Evolutionary conservation across 2,329 filamentous ascomycete species (phyloP).

Genomic region (Nothomitra cinnamomea): DNA sequence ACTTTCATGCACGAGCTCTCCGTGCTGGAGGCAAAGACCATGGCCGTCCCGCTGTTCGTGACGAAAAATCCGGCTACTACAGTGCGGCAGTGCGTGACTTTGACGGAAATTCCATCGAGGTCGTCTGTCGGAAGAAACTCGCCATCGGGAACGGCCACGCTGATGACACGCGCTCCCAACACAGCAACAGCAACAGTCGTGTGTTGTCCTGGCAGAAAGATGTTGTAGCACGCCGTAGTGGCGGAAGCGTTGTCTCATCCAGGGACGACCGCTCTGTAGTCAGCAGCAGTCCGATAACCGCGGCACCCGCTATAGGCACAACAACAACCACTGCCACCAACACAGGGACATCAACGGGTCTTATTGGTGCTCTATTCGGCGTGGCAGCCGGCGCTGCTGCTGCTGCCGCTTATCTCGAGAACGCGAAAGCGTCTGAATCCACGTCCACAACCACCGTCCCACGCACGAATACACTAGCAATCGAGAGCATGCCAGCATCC

Average conservation of each 20-base stretch:
- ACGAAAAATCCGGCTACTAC: conserved; percentile 37
- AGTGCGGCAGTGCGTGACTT: conserved; percentile 53
- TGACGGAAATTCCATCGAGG: conserved; percentile 73
- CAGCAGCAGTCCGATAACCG: background rate
- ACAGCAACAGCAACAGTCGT: conserved; percentile 20
- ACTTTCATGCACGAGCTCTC: conserved; percentile 54
- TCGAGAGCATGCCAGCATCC: conserved; percentile 1
- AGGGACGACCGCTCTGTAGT: too few species aligned
- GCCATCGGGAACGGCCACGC: conserved; percentile 20
- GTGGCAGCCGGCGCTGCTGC: conserved; percentile 62
- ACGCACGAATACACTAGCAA: background rate
- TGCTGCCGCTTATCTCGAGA: conserved; percentile 39
- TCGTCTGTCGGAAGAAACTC: conserved; percentile 36
- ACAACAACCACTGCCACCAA: conserved; percentile 6
- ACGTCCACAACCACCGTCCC: background rate
- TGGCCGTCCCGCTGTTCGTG: conserved; percentile 36
- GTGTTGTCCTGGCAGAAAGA: conserved; percentile 29
- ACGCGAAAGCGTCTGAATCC: conserved; percentile 2
- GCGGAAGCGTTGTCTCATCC: too few species aligned
- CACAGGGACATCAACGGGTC: conserved; percentile 23
- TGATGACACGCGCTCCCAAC: conserved; percentile 16
- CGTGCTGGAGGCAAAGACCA: conserved; percentile 45
- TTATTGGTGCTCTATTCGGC: conserved; percentile 62
- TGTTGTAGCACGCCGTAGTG: conserved; percentile 16
- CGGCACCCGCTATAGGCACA: background rate